Evolutionary conservation across 2,329 filamentous ascomycete species (phyloP).

Genomic region (Metarhizium guizhouense): DNA sequence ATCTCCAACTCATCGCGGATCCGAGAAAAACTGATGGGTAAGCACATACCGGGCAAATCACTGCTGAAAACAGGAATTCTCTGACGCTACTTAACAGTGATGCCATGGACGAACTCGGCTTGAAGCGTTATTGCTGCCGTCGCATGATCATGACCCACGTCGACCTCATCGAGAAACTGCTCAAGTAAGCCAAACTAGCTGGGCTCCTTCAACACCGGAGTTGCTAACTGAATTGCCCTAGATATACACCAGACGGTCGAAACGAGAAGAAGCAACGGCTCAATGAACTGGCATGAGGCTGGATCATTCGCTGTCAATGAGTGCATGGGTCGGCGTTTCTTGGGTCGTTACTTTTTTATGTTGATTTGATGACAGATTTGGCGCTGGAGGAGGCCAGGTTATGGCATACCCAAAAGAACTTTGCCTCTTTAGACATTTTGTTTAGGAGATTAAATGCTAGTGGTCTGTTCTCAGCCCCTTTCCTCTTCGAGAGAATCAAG

Average conservation of each 20-base stretch:
- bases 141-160: conserved; percentile 99
- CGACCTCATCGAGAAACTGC: conserved; percentile 94
- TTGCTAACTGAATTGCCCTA: conserved; percentile 16
- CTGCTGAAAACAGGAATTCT: not conserved
- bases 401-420: not conserved
- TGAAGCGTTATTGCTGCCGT: conserved; percentile 95
- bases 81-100: conserved; percentile 47
- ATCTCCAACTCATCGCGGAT: conserved; percentile 79
- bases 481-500: too few species aligned
- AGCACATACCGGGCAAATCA: not conserved
- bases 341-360: conserved; percentile 11
- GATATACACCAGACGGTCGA: conserved; percentile 54
- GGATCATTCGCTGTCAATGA: conserved; percentile 7
- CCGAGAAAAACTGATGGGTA: conserved; percentile 63
- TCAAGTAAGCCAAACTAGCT: conserved; percentile 55
- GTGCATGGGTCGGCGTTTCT: conserved; percentile 25
- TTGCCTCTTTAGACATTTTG: too few species aligned
- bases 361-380: conserved; percentile 10
- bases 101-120: conserved; percentile 89
- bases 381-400: conserved; percentile 17
- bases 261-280: conserved; percentile 49
- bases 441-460: not conserved
- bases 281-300: conserved; percentile 24
- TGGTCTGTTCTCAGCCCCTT: not conserved
- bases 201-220: not conserved